These are phyloP conservation scores for Ehretia macrophylla DNA, from an alignment of 257 asterid species.

Conservation along the genomic window DNA sequence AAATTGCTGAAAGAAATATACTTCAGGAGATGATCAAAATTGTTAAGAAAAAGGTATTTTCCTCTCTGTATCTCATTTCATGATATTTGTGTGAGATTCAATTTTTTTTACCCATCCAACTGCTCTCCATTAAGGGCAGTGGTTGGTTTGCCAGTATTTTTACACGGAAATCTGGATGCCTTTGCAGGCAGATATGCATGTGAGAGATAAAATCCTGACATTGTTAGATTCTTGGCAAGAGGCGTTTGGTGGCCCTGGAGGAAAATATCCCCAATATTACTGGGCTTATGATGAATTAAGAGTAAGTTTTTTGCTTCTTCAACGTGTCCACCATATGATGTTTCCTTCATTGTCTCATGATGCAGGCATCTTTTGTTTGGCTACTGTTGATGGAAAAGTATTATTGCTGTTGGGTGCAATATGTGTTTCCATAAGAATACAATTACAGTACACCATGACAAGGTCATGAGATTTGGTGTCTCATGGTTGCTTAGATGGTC, in stretches of 20 bases:
- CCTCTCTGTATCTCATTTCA: not conserved
- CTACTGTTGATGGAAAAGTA: not conserved
- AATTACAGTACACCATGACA: not conserved
- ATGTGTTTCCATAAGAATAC: not conserved
- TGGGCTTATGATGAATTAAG: constrained; percentile 86
- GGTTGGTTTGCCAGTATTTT: not conserved
- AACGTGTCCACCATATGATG: not conserved
- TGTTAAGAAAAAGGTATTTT: constrained; percentile 74
- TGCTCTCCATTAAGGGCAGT: too few species aligned
- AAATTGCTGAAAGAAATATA: constrained; percentile 78
- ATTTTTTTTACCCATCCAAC: not conserved
- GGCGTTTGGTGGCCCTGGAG: constrained; percentile 89
- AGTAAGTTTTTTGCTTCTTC: constrained; percentile 35
- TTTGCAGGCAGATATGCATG: constrained; percentile 83
- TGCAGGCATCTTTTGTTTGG: not conserved
- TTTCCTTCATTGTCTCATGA: not conserved
- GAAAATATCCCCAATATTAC: constrained; percentile 80
- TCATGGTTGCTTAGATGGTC: too few species aligned
- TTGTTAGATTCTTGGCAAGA: constrained; percentile 87
- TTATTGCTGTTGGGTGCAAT: not conserved
- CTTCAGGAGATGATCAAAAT: constrained; percentile 89
- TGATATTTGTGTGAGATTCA: not conserved
- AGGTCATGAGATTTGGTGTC: not conserved
- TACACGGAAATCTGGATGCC: not conserved
- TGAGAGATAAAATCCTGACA: constrained; percentile 64